Conservation (phyloP, 2,329 filamentous ascomycete genomes). For the Monosporascus cannonballus region DNA sequence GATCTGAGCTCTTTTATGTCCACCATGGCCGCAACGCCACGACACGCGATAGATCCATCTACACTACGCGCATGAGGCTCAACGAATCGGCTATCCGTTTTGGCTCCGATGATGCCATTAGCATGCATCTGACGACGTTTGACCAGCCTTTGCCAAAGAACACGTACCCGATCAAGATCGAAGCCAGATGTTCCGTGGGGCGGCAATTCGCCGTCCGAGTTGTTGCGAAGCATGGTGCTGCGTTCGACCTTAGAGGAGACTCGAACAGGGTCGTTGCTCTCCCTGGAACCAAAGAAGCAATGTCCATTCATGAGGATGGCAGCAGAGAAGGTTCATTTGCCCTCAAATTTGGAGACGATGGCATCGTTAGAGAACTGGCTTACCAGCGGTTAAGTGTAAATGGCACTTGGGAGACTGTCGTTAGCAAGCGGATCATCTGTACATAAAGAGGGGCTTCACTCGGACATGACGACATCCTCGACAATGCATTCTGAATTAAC, state of each 20-base stretch:
- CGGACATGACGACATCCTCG: too few species aligned
- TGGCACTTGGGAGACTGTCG: constrained; percentile 8
- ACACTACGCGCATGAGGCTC: constrained; percentile 27
- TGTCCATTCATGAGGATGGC: not conserved
- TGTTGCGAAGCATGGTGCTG: constrained; percentile 10
- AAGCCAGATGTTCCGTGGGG: constrained; percentile 6
- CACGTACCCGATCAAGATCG: constrained; percentile 23
- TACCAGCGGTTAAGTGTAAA: constrained; percentile 13
- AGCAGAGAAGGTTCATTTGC: constrained; percentile 8
- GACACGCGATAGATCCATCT: constrained; percentile 20
- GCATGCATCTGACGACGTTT: constrained; percentile 23
- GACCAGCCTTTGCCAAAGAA: constrained; percentile 26
- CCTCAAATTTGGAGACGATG: constrained; percentile 5
- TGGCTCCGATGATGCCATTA: constrained; percentile 22
- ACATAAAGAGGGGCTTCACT: not conserved
- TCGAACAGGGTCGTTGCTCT: constrained; percentile 19
- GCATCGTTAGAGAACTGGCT: constrained; percentile 6
- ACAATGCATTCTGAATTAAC: too few species aligned
- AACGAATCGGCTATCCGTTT: constrained; percentile 15
- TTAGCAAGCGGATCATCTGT: not conserved
- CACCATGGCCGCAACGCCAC: constrained; percentile 29
- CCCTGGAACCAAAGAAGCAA: constrained; percentile 9
- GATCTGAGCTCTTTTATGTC: constrained; percentile 28
- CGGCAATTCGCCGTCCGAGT: constrained; percentile 13
- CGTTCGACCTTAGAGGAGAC: constrained; percentile 19